These are phyloP conservation scores for Pleurotus citrinopileatus DNA, from an alignment of 768 basidiomycete species.

Conservation along the genomic window DNA sequence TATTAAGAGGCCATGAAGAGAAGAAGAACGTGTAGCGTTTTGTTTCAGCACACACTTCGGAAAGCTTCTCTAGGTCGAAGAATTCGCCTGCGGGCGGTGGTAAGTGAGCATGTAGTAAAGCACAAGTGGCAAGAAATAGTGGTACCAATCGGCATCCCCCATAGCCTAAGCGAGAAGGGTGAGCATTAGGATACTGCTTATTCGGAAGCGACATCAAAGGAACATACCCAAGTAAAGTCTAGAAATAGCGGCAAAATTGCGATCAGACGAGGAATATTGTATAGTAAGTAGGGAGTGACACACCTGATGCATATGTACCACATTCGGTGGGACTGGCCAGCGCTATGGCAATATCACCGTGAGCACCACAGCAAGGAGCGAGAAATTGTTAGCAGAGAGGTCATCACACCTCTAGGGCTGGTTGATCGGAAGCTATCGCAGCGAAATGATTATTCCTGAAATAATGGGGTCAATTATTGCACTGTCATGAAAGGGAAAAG, in stretches of 20 bases:
- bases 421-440: constrained; percentile 66
- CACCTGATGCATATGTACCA: constrained; percentile 55
- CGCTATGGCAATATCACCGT: constrained; percentile 31
- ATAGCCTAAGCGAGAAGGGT: constrained; percentile 38
- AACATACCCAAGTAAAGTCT: constrained; percentile 62
- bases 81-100: constrained; percentile 48
- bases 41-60: constrained; percentile 51
- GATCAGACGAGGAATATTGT: constrained; percentile 4
- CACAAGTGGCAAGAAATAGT: not conserved
- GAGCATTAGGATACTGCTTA: not conserved
- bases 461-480: constrained; percentile 1
- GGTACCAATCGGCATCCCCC: constrained; percentile 73
- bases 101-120: not conserved
- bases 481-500: not conserved
- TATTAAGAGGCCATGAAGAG: constrained; percentile 70
- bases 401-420: constrained; percentile 59
- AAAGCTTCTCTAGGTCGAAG: constrained; percentile 67
- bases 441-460: constrained; percentile 72
- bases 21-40: constrained; percentile 74
- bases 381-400: not conserved
- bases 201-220: not conserved
- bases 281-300: constrained; percentile 11
- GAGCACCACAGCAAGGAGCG: not conserved
- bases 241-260: constrained; percentile 4
- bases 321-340: constrained; percentile 50